Conservation (phyloP, 73 alveolate genomes). For the Effrenium voratum region DNA sequence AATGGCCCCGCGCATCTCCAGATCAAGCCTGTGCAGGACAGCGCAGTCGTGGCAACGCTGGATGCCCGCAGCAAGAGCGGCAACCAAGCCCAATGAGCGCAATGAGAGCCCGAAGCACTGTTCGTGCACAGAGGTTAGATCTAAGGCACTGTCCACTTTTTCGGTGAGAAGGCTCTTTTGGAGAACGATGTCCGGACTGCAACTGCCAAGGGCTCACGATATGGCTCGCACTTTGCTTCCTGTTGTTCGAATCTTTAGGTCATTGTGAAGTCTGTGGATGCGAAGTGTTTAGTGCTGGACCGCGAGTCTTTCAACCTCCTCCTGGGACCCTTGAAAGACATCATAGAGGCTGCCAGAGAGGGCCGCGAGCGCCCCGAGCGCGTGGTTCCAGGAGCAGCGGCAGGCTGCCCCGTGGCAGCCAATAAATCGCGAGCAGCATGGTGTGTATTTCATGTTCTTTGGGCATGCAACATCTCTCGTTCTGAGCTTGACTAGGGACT, state of each 20-base stretch:
- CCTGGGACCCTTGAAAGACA: constrained; percentile 83
- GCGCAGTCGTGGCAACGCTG: constrained; percentile 93
- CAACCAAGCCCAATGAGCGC: too few species aligned
- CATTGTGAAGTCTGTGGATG: constrained; percentile 20
- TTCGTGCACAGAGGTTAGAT: not conserved
- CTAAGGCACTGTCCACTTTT: constrained; percentile 67
- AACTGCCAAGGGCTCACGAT: too few species aligned
- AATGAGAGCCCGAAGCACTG: too few species aligned
- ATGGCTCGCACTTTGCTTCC: too few species aligned
- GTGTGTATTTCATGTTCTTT: too few species aligned
- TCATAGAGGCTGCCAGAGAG: constrained; percentile 81
- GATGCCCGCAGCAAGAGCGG: constrained; percentile 61
- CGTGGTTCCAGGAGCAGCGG: constrained; percentile 5
- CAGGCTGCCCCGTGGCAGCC: not conserved
- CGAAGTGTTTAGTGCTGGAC: constrained; percentile 82
- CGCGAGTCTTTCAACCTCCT: constrained; percentile 84
- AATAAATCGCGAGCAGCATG: too few species aligned
- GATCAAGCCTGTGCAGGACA: too few species aligned
- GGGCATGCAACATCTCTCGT: too few species aligned
- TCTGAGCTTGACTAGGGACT: too few species aligned
- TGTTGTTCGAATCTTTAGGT: too few species aligned
- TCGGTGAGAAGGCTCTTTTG: constrained; percentile 78
- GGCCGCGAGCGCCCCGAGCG: constrained; percentile 83
- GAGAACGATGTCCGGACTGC: constrained; percentile 79
- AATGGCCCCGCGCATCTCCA: too few species aligned